phyloP scores from a whole-genome alignment of 805 yeast genomes.

The Nakazawaea wyomingensis region DNA sequence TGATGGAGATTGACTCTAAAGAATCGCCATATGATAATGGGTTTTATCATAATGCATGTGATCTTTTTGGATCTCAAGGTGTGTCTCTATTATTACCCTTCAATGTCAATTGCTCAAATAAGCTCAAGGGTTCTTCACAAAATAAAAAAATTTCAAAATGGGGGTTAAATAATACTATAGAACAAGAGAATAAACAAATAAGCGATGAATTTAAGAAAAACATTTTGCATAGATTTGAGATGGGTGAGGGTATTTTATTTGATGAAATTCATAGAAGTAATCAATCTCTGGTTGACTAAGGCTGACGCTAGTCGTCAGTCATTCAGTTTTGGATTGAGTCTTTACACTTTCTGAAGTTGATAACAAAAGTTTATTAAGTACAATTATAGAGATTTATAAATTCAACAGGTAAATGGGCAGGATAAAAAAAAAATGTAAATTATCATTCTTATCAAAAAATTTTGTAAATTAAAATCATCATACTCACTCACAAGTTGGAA shows the following conservation, averaged over 20 bases:
- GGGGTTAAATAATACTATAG: slow-evolving; percentile 17
- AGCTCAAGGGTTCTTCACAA: not conserved
- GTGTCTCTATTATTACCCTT: slow-evolving; percentile 17
- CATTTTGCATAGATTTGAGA: slow-evolving; percentile 20
- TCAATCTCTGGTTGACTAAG: no score
- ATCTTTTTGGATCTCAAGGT: slow-evolving; percentile 20
- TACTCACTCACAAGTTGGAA: slow-evolving; percentile 25
- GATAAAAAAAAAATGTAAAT: not conserved
- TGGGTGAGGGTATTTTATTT: slow-evolving; percentile 23
- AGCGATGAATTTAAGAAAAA: slow-evolving; percentile 19
- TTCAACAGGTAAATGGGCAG: not conserved
- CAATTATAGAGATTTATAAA: not conserved
- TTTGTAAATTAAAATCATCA: not conserved
- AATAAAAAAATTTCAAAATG: slow-evolving; percentile 6
- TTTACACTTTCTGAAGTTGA: no score
- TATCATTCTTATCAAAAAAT: not conserved
- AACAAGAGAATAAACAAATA: slow-evolving; percentile 23
- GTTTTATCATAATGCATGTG: slow-evolving; percentile 29
- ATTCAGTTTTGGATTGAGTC: no score
- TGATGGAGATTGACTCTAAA: slow-evolving; percentile 28
- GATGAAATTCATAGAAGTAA: slow-evolving; percentile 16
- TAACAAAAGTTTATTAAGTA: not conserved
- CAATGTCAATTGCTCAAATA: slow-evolving; percentile 21
- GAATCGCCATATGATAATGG: slow-evolving; percentile 37
- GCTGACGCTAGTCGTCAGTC: not conserved